A percentile compares a stretch with the other conserved stretches of the same genome.
Conservation (phyloP, 164 flowering plant genomes). For the Magnolia changhungtana region DNA sequence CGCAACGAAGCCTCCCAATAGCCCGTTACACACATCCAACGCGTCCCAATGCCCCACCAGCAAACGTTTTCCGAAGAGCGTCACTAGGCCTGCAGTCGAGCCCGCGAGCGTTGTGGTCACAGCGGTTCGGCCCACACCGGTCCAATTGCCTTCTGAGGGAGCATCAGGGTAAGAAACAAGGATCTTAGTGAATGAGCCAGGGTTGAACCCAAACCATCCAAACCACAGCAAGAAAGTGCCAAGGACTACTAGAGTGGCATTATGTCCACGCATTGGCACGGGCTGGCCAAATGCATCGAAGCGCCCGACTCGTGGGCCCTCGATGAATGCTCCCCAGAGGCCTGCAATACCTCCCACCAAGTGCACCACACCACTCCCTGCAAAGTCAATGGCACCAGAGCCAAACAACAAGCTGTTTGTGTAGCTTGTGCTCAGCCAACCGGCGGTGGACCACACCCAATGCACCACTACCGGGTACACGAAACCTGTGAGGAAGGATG, state of each 20-base stretch:
- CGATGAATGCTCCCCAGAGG: slow-evolving; percentile 56
- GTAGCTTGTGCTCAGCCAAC: slow-evolving; percentile 49
- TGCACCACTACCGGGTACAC: slow-evolving; percentile 75
- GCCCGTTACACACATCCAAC: slow-evolving; percentile 54
- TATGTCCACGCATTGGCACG: slow-evolving; percentile 56
- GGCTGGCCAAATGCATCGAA: slow-evolving; percentile 55
- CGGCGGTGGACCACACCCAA: slow-evolving; percentile 65
- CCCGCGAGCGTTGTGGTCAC: slow-evolving; percentile 68
- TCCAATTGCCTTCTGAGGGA: slow-evolving; percentile 51
- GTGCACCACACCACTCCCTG: slow-evolving; percentile 61
- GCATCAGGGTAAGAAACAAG: slow-evolving; percentile 38
- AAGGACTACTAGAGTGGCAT: slow-evolving; percentile 60
- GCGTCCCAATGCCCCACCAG: slow-evolving; percentile 69
- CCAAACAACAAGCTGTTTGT: slow-evolving; percentile 33
- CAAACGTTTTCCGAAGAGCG: slow-evolving; percentile 51
- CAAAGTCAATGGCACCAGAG: slow-evolving; percentile 64
- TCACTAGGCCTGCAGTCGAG: slow-evolving; percentile 48
- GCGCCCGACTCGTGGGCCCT: slow-evolving; percentile 64
- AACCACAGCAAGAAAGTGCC: slow-evolving; percentile 67
- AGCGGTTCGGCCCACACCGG: slow-evolving; percentile 51
- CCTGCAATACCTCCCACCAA: slow-evolving; percentile 67
- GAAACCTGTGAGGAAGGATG: slow-evolving; percentile 63
- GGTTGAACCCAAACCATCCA: slow-evolving; percentile 74
- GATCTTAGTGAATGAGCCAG: slow-evolving; percentile 53
- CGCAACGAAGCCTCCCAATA: slow-evolving; percentile 59